Base-by-base conservation (phyloP, 2,329 filamentous ascomycete genomes). In the Cercospora sp. region DNA sequence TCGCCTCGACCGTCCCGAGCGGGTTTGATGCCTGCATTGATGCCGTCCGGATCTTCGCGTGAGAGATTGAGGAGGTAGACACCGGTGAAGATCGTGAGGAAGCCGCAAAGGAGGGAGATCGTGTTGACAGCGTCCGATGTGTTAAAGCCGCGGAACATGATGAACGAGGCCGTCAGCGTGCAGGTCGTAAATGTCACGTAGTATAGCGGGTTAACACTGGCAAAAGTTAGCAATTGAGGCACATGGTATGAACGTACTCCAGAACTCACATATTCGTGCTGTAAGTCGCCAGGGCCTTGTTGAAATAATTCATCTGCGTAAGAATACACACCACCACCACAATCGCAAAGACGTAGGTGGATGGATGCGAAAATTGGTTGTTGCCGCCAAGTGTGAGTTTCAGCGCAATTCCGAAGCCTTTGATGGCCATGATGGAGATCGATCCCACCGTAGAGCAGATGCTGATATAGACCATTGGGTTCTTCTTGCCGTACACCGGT, bases 221-320 rank as follows among this genome's bases (percentile, higher is more conserved):
- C 23, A 28, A 16, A 48, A 33, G 23, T 55, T 31, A 51, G 61
- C 36, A 5, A 9, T 10, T 13, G 30, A 12, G 10, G 51, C 10
- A 28, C 9, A 13, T 12, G 26, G 16, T 31, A 23, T 33, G 7
- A 5, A 36, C n/a, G 6, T 33, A 8, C 20, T 16, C 8, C 18
- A 9, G 40, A 13, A 36, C 18, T 23, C 51, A 79, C 94, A 99
- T 97, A 75, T 96, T 97, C 33, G 95, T 97, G 31, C 92, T 94
- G 82, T 98, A 99, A 76, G 96, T 93, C 80, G 93, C 96, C 68
- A 99, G 84, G 7, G 95, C 95, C 82, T 99, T 99, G 85, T 99
- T 99, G 82, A 99, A 97, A 81, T 99, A 99, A 81, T 99, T 99
- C 95, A 99, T 98, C 84, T 99, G 95, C 8, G 94, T 97, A 73